Base-by-base conservation (phyloP, 139 green algal species). In the Chlamydomonas sphaeroides region DNA sequence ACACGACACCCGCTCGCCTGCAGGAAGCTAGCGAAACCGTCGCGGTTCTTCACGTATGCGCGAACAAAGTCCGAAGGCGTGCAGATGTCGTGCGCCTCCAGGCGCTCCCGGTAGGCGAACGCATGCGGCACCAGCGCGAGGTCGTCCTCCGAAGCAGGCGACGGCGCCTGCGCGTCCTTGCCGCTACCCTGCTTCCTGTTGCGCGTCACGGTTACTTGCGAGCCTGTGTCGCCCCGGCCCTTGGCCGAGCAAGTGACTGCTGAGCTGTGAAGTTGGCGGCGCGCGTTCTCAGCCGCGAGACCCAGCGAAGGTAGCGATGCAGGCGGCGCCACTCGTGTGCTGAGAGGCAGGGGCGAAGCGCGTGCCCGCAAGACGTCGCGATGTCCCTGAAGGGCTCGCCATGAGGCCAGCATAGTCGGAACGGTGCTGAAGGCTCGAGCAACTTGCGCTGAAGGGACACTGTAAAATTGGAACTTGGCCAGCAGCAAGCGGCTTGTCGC, bases 31-130 rank as follows among this genome's bases (percentile, higher is more conserved):
- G 32, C 42, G 45, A 82, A 82, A 42, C 65, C 59, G 0, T 35
- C 23, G 30, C 39, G n/a, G 2, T 72, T 41, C 42, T 65, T 30
- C 42, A 32, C 25, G 23, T 82, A 72, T 2, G 45, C 32, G 30
- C 61, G 41, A 15, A n/a, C 32, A 10, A 82, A 65, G 75, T 82
- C 75, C 1, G 15, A 18, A 0, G 65, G 4, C 21, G 42, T 42
- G 32, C 25, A 72, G 25, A 82, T 63, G 41, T 82, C 75, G 49
- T 65, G 61, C 8, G 25, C 26, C 42, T 82, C 62, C 0, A 82
- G 62, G 56, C 65, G 32, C 33, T 82, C 26, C 17, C 26, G 7
- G 32, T 82, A 67, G 0, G 38, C 2, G 45, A 39, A 21, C 4
- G 62, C 75, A 21, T 25, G 23, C 0, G 62, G 75, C 4, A 82